Base-by-base conservation (phyloP, 345 rosid genomes). In the Hypericum perforatum region DNA sequence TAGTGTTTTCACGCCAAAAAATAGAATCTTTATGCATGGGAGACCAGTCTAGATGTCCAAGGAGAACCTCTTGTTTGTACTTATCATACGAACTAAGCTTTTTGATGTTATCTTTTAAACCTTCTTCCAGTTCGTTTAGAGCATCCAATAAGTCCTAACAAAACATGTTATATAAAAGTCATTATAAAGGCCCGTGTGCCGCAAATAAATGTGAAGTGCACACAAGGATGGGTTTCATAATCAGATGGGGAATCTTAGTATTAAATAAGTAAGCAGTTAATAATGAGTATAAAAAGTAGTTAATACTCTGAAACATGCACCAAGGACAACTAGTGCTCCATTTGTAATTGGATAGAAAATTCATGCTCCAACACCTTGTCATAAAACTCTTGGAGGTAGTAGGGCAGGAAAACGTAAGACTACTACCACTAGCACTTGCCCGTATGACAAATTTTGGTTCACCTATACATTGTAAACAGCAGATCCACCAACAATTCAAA, bases 21-120 rank as follows among this genome's bases (percentile, higher is more conserved):
- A 68, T 47, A 44, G 86, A 80, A 60, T 91, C 95, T 67, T 91
- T 91, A 76, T 91, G 98, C 95, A 91, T 79, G 41, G 98, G 90
- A 65, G 90, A 85, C 98, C 98, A 91, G 65, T 91, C 98, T 52
- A 91, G 94, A 57, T 85, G 94, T 43, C 95, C 96, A 16, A 85
- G 96, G 54, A 87, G 95, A 61, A 85, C 89, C 76, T 88, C 98
- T 68, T 91, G 96, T 77, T 85, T 91, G 61, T 91, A 91, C 62
- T 87, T 91, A 52, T 88, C 95, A 51, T 82, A 91, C 56, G 98
- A 91, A 75, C 96, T 91, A 75, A 88, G 65, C 64, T 78, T 83
- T 84, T 66, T 82, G 51, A 91, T 82, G 62, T 85, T 87, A 59
- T 78, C 90, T 59, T 71, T 82, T 56, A 91, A 75, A 64, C 88